phyloP scores from a whole-genome alignment of 768 basidiomycete genomes.

The Lyophyllum atratum region DNA sequence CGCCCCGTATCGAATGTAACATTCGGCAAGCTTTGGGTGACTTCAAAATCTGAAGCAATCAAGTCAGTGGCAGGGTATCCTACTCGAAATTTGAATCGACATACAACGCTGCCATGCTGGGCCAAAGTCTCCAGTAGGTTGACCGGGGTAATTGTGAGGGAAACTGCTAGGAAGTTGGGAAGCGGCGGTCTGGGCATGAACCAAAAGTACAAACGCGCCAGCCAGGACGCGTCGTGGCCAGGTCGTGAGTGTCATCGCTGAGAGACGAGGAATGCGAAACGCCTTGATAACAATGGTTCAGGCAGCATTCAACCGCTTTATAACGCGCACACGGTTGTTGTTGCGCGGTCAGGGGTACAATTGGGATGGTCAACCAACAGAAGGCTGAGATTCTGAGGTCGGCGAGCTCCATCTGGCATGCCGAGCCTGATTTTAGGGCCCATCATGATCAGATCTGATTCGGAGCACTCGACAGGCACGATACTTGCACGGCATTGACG shows the following conservation, averaged over 20 bases:
- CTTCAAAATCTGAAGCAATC: constrained; percentile 54
- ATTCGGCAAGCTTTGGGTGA: constrained; percentile 58
- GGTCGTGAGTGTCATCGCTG: constrained; percentile 22
- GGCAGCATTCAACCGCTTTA: not conserved
- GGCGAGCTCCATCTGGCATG: constrained; percentile 5
- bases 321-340: constrained; percentile 2
- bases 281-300: not conserved
- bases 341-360: constrained; percentile 2
- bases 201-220: constrained; percentile 24
- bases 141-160: constrained; percentile 49
- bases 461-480: not conserved
- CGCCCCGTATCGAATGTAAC: constrained; percentile 54
- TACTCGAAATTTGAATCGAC: constrained; percentile 18
- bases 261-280: not conserved
- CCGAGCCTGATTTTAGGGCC: constrained; percentile 4
- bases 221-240: constrained; percentile 24
- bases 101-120: constrained; percentile 65
- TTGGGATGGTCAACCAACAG: constrained; percentile 1
- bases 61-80: not conserved
- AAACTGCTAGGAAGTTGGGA: constrained; percentile 41
- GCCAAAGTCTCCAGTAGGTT: constrained; percentile 49
- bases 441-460: not conserved
- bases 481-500: too few relatives aligned
- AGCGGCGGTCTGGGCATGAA: constrained; percentile 22
- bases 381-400: not conserved